These are phyloP conservation scores for Phytophthora colocasiae DNA, from an alignment of 352 stramenopile species.

Conservation along the genomic window DNA sequence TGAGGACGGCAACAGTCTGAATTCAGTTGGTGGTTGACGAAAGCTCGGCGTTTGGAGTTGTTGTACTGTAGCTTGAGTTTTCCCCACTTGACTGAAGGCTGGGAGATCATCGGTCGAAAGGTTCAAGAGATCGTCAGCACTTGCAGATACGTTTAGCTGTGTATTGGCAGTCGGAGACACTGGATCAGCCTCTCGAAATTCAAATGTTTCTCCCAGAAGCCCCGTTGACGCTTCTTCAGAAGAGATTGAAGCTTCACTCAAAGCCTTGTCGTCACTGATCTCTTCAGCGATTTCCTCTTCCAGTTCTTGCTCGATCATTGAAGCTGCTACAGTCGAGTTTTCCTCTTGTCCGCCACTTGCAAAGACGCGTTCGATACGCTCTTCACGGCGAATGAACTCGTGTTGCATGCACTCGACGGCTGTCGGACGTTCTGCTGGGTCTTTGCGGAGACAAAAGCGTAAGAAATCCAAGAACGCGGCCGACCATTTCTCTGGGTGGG, in stretches of 20 bases:
- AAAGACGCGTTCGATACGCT: conserved; percentile 50
- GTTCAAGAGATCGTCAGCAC: conserved; percentile 39
- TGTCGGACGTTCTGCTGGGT: conserved; percentile 73
- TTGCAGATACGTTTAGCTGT: conserved; percentile 10
- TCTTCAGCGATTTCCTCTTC: conserved; percentile 51
- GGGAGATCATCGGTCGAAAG: conserved; percentile 36
- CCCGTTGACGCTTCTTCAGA: conserved; percentile 29
- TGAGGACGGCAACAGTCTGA: conserved; percentile 41
- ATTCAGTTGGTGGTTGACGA: conserved; percentile 37
- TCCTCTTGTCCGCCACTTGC: conserved; percentile 18
- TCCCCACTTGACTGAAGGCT: conserved; percentile 7
- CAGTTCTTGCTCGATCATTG: conserved; percentile 30
- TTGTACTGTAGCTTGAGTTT: conserved; percentile 8
- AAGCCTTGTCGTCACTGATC: conserved; percentile 25
- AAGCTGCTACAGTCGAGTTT: background rate
- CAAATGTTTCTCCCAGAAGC: conserved; percentile 28
- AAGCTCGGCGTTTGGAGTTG: conserved; percentile 28
- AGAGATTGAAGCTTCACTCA: conserved; percentile 21
- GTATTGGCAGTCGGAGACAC: background rate
- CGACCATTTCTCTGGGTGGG: conserved; percentile 80
- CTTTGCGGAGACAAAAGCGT: conserved; percentile 79
- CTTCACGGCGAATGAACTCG: conserved; percentile 78
- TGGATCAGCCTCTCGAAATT: conserved; percentile 18
- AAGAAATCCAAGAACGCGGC: conserved; percentile 87
- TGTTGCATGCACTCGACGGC: conserved; percentile 92